A percentile compares a stretch with the other conserved stretches of the same genome.
Evolutionary conservation across 73 alveolate genomes (phyloP).

Genomic region (Uronychia setigera): DNA sequence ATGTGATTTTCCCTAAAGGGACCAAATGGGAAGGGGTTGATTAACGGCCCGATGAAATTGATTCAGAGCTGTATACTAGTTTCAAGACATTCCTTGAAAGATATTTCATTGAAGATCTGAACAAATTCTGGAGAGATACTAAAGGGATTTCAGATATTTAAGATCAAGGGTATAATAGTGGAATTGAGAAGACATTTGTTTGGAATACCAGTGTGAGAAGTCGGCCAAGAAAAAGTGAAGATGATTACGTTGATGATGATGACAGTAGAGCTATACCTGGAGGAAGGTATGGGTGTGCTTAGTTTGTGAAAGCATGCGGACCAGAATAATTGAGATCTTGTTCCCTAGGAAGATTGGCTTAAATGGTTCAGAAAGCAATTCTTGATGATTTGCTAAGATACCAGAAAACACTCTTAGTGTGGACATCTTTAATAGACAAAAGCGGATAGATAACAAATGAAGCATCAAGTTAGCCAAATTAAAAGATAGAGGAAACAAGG

Average conservation of each 20-base stretch:
- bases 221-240: neutral
- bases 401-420: slow-evolving; percentile 60
- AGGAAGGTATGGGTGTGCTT: slow-evolving; percentile 85
- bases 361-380: slow-evolving; percentile 68
- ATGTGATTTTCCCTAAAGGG: slow-evolving; percentile 16
- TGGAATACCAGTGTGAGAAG: slow-evolving; percentile 18
- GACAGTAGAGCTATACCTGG: slow-evolving; percentile 81
- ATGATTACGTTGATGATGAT: slow-evolving; percentile 17
- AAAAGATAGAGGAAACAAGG: slow-evolving; percentile 4
- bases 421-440: slow-evolving; percentile 45
- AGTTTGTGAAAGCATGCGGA: slow-evolving; percentile 73
- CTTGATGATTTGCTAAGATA: slow-evolving; percentile 70
- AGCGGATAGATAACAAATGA: neutral
- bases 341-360: slow-evolving; percentile 68
- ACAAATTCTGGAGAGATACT: slow-evolving; percentile 21
- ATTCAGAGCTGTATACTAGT: slow-evolving; percentile 6
- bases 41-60: neutral
- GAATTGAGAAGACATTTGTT: slow-evolving; percentile 4
- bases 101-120: slow-evolving; percentile 37
- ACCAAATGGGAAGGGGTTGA: slow-evolving; percentile 14
- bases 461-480: neutral
- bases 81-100: slow-evolving; percentile 40
- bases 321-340: slow-evolving; percentile 42
- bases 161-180: slow-evolving; percentile 4
- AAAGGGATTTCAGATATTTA: neutral